These are phyloP conservation scores for Lodderomyces metapsilosis DNA, from an alignment of 1,139 yeast genomes.

Conservation along the genomic window DNA sequence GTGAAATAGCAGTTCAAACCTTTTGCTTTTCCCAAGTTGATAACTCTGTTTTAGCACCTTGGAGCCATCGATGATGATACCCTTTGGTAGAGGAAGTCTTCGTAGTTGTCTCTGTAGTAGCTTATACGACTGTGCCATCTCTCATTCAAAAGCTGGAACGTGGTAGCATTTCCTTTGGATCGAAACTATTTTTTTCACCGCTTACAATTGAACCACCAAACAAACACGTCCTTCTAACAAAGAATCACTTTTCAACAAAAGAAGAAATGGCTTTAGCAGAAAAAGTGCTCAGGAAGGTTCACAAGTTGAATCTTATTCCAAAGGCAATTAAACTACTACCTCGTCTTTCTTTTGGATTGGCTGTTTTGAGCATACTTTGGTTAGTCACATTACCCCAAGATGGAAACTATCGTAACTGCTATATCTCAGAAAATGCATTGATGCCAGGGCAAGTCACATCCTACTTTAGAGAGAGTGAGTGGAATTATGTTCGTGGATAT, in stretches of 20 bases:
- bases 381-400: conserved; percentile 69
- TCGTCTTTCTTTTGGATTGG: conserved; percentile 55
- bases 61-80: conserved; percentile 8
- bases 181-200: not conserved
- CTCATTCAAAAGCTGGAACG: not conserved
- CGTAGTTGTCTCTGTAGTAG: conserved; percentile 10
- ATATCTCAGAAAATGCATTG: conserved; percentile 92
- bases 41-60: conserved; percentile 5
- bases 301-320: conserved; percentile 59
- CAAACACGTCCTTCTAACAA: too few relatives aligned
- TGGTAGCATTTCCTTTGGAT: not conserved
- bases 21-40: not conserved
- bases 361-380: conserved; percentile 65
- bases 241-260: not conserved
- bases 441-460: conserved; percentile 96
- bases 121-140: conserved; percentile 9
- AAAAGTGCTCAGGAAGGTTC: conserved; percentile 49
- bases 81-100: conserved; percentile 13
- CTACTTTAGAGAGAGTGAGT: conserved; percentile 89
- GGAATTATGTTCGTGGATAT: conserved; percentile 89
- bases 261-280: conserved; percentile 58
- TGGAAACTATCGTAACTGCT: conserved; percentile 80
- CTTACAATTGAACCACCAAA: not conserved
- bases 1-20: conserved; percentile 17
- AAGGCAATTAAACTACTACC: conserved; percentile 60